phyloP scores from a whole-genome alignment of 257 asterid species.

The Scutellaria galericulata region DNA sequence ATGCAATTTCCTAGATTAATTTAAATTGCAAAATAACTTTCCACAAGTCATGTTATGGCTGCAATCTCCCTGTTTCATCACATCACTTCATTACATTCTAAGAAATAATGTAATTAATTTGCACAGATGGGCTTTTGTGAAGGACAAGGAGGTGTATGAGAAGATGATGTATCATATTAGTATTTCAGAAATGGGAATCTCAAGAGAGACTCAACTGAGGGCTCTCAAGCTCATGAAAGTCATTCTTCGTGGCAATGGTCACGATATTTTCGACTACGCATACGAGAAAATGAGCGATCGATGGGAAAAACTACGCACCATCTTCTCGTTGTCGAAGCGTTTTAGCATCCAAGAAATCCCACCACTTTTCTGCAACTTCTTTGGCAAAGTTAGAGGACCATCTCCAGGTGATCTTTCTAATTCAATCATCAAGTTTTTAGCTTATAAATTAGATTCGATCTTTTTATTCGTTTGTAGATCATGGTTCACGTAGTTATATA shows the following conservation, averaged over 20 bases:
- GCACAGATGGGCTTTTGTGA: conserved; percentile 75
- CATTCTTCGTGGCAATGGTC: conserved; percentile 32
- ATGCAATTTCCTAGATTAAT: no score
- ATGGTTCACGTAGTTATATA: not conserved
- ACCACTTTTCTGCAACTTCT: conserved; percentile 58
- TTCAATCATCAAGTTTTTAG: not conserved
- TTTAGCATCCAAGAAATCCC: conserved; percentile 60
- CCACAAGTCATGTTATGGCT: no score
- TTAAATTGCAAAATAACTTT: no score
- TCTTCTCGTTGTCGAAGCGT: conserved; percentile 50
- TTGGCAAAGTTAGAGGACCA: conserved; percentile 56
- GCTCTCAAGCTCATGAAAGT: conserved; percentile 60
- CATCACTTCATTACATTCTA: no score
- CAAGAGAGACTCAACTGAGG: conserved; percentile 68
- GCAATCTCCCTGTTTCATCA: no score
- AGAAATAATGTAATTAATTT: not conserved
- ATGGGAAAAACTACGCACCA: conserved; percentile 54
- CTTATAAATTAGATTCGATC: no score
- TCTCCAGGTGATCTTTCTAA: conserved; percentile 70
- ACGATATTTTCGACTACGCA: conserved; percentile 55
- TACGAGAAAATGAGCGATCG: conserved; percentile 55
- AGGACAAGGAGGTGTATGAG: conserved; percentile 50
- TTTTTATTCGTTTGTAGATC: no score
- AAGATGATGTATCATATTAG: conserved; percentile 40
- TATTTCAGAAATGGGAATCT: conserved; percentile 53